Conservation (phyloP, 164 flowering plant species). For the Tinospora cordifolia region DNA sequence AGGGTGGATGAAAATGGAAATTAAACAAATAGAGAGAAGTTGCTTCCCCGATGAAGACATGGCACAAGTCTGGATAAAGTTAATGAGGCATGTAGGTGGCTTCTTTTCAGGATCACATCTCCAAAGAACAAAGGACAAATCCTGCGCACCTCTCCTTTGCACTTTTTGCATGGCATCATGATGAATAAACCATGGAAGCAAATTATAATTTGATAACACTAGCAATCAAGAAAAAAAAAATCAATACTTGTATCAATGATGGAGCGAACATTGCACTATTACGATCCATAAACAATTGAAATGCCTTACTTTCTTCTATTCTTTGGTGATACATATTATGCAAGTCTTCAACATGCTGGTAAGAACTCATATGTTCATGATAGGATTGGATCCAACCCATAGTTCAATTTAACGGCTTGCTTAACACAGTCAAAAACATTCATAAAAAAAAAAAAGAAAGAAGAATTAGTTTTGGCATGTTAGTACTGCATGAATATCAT, state of each 20-base stretch:
- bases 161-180: neutral
- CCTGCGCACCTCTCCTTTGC: neutral
- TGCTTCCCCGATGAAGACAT: neutral
- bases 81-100: no score
- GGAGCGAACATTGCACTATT: neutral
- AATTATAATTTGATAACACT: neutral
- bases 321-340: neutral
- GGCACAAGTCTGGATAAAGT: no score
- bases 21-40: neutral
- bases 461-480: conserved; percentile 12
- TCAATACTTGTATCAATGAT: neutral
- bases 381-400: conserved; percentile 33
- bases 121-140: neutral
- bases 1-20: neutral
- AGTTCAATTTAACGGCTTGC: conserved; percentile 23
- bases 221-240: neutral
- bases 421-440: conserved; percentile 25
- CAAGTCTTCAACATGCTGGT: neutral
- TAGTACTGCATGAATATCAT: neutral
- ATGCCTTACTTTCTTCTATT: neutral
- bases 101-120: neutral
- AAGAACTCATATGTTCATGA: conserved; percentile 17
- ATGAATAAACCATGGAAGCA: neutral
- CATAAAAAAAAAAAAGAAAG: conserved; percentile 2
- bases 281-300: neutral